Percentiles rank a stretch among this genome's conserved stretches.
Conservation (phyloP, 805 yeast species). For the Torulaspora franciscae region DNA sequence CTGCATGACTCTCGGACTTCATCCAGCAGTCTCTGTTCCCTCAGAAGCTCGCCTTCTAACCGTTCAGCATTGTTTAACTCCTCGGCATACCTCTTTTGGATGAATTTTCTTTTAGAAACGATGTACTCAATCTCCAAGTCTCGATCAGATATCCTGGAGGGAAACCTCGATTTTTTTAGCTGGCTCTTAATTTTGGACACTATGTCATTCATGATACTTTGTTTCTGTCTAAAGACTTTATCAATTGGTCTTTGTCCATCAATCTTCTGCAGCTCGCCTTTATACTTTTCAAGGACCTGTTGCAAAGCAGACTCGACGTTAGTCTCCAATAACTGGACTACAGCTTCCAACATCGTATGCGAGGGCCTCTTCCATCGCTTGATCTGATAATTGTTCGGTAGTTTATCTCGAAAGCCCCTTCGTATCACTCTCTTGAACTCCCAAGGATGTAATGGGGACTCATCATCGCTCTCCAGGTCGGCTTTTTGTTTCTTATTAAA, state of each 20-base stretch:
- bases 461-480: constrained; percentile 11
- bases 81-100: constrained; percentile 24
- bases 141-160: constrained; percentile 22
- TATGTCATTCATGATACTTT: constrained; percentile 24
- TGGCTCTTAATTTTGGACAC: constrained; percentile 22
- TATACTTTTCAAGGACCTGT: constrained; percentile 23
- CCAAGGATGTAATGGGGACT: constrained; percentile 20
- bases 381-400: constrained; percentile 21
- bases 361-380: constrained; percentile 28
- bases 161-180: constrained; percentile 24
- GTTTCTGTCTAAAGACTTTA: constrained; percentile 18
- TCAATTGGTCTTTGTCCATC: constrained; percentile 15
- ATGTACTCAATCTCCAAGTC: constrained; percentile 33
- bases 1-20: constrained; percentile 14
- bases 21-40: constrained; percentile 20
- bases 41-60: constrained; percentile 22
- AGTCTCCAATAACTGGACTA: constrained; percentile 26
- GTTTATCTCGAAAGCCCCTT: constrained; percentile 18
- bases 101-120: constrained; percentile 29
- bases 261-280: constrained; percentile 17
- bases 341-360: constrained; percentile 13
- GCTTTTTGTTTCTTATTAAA: constrained; percentile 8
- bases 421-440: constrained; percentile 25
- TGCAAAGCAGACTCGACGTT: constrained; percentile 24
- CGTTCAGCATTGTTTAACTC: constrained; percentile 25